Conservation (phyloP, 768 basidiomycete species). For the Pulveroboletus ravenelii region DNA sequence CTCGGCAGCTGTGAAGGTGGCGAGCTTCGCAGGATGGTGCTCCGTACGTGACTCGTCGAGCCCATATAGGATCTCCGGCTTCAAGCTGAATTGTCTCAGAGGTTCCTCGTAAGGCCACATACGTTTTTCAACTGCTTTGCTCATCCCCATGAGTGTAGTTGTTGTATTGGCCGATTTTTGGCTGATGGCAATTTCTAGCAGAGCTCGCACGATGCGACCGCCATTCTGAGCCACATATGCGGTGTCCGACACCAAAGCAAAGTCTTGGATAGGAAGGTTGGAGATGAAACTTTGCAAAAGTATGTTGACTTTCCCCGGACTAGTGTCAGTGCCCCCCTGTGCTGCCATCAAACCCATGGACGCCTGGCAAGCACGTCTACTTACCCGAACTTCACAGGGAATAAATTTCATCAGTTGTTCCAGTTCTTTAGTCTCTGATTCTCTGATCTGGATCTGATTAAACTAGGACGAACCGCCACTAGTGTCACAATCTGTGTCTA, state of each 20-base stretch:
- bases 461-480: slow-evolving; percentile 49
- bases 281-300: slow-evolving; percentile 91
- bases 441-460: slow-evolving; percentile 90
- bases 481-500: background rate
- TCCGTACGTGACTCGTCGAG: slow-evolving; percentile 81
- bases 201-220: slow-evolving; percentile 88
- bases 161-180: slow-evolving; percentile 86
- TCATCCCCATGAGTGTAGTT: slow-evolving; percentile 77
- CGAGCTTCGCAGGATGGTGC: slow-evolving; percentile 68
- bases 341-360: background rate
- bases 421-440: slow-evolving; percentile 83
- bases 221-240: slow-evolving; percentile 94
- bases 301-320: slow-evolving; percentile 89
- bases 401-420: slow-evolving; percentile 59
- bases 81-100: slow-evolving; percentile 74
- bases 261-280: slow-evolving; percentile 77
- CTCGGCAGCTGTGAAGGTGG: slow-evolving; percentile 56
- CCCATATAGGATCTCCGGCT: slow-evolving; percentile 70
- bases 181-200: slow-evolving; percentile 92
- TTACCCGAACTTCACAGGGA: slow-evolving; percentile 80
- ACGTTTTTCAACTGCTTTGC: slow-evolving; percentile 89
- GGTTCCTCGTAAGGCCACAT: slow-evolving; percentile 96
- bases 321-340: slow-evolving; percentile 61
- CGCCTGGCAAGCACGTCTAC: slow-evolving; percentile 8
- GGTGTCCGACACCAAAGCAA: slow-evolving; percentile 92